phyloP scores from a whole-genome alignment of 345 rosid genomes.

The Anacardium occidentale region DNA sequence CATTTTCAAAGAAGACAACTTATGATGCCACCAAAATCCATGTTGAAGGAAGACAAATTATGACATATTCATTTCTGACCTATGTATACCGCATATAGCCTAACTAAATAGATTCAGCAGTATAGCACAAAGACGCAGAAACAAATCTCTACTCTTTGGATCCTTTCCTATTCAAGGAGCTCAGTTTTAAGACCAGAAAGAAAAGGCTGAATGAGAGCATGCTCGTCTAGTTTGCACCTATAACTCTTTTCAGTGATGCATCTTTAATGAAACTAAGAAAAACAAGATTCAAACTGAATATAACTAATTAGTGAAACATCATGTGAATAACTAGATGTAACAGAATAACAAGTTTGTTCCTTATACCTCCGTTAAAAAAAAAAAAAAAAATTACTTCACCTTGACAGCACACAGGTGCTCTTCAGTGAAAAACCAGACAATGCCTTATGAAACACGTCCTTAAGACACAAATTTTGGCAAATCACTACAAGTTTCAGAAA shows the following conservation, averaged over 20 bases:
- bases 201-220: not conserved
- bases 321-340: not conserved
- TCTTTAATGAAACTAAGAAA: not conserved
- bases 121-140: not conserved
- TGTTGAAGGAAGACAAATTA: not conserved
- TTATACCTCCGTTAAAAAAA: not conserved
- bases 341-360: not conserved
- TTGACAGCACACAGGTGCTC: not conserved
- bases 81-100: not conserved
- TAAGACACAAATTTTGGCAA: not conserved
- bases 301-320: not conserved
- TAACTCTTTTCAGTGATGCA: not conserved
- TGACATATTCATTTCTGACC: not conserved
- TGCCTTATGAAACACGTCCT: not conserved
- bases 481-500: not conserved
- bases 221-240: not conserved
- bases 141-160: not conserved
- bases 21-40: not conserved
- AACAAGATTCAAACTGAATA: not conserved
- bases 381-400: too few species aligned
- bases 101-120: conserved; percentile 8
- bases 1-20: too few species aligned
- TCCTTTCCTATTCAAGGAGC: not conserved
- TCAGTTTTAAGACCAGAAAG: not conserved
- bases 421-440: too few species aligned